These are phyloP conservation scores for Clonostachys sp. DNA, from an alignment of 2,329 filamentous ascomycete genomes.

Conservation along the genomic window DNA sequence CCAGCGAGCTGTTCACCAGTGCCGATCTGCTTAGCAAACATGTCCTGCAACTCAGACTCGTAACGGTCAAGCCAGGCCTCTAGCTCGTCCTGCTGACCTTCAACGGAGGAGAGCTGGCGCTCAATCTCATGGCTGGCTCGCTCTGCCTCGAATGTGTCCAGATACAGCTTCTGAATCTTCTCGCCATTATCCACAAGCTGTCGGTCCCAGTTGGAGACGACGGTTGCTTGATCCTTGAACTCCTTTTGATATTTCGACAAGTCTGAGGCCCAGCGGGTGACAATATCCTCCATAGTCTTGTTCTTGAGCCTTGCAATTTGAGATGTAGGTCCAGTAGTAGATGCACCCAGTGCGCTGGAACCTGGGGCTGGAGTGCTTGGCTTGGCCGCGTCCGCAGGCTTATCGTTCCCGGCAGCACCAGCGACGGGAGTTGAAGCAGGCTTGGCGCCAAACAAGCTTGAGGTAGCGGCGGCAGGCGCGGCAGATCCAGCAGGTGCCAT, in stretches of 20 bases:
- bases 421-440: slow-evolving; percentile 5
- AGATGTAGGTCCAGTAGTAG: slow-evolving; percentile 76
- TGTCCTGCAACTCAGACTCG: slow-evolving; percentile 83
- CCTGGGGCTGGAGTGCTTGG: slow-evolving; percentile 18
- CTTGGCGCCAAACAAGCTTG: slow-evolving; percentile 25
- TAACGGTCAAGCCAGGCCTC: slow-evolving; percentile 86
- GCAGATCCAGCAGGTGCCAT: slow-evolving; percentile 9
- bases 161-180: slow-evolving; percentile 90
- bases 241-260: slow-evolving; percentile 95
- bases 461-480: slow-evolving; percentile 13
- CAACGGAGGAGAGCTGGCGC: slow-evolving; percentile 81
- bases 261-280: slow-evolving; percentile 94
- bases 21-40: slow-evolving; percentile 78
- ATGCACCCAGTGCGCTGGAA: slow-evolving; percentile 54
- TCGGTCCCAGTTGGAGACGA: slow-evolving; percentile 87
- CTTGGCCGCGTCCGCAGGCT: slow-evolving; percentile 18
- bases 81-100: slow-evolving; percentile 89
- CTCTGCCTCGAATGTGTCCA: slow-evolving; percentile 90
- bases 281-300: slow-evolving; percentile 98
- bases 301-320: slow-evolving; percentile 90
- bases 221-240: slow-evolving; percentile 84
- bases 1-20: slow-evolving; percentile 73
- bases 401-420: slow-evolving; percentile 10
- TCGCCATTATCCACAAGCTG: slow-evolving; percentile 89
- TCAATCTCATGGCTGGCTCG: slow-evolving; percentile 91